These are phyloP conservation scores for Colletotrichum tofieldiae DNA, from an alignment of 2,329 filamentous ascomycete species.

Conservation along the genomic window DNA sequence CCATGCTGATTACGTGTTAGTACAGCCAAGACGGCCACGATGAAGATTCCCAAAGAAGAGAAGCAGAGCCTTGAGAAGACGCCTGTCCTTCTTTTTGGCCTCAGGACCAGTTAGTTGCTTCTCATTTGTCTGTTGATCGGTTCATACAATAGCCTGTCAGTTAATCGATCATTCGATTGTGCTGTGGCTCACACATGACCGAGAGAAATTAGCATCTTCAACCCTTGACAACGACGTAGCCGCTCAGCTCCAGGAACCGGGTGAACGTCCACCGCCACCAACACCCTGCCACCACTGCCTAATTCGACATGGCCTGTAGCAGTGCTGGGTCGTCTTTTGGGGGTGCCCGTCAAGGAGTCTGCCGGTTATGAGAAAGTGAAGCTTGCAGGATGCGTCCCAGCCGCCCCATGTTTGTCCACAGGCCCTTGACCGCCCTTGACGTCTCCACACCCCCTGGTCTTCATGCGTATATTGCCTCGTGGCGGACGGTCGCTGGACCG, in stretches of 20 bases:
- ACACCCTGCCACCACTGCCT: conserved; percentile 27
- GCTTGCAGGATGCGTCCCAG: conserved; percentile 25
- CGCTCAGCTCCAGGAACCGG: conserved; percentile 38
- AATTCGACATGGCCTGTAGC: conserved; percentile 25
- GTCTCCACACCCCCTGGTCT: conserved; percentile 7
- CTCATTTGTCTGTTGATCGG: conserved; percentile 16
- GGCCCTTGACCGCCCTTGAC: conserved; percentile 26
- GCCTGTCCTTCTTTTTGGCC: conserved; percentile 24
- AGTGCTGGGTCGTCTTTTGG: conserved; percentile 13
- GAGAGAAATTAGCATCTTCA: conserved; percentile 26
- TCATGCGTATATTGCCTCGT: conserved; percentile 2
- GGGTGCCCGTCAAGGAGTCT: conserved; percentile 21
- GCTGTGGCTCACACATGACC: conserved; percentile 26
- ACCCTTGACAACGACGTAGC: conserved; percentile 37
- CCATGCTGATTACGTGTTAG: conserved; percentile 14
- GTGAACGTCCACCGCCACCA: conserved; percentile 35
- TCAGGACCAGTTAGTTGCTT: conserved; percentile 3
- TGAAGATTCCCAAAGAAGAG: conserved; percentile 9
- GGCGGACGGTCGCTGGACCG: conserved; percentile 12
- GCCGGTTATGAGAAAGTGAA: conserved; percentile 36
- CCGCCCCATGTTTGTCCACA: conserved; percentile 27
- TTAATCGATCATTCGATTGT: conserved; percentile 19
- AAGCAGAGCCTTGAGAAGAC: conserved; percentile 16
- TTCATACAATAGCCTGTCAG: background rate
- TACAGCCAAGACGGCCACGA: conserved; percentile 19